phyloP scores from a whole-genome alignment of 1,284 basidiomycete species.

The Austroboletus niveus region DNA sequence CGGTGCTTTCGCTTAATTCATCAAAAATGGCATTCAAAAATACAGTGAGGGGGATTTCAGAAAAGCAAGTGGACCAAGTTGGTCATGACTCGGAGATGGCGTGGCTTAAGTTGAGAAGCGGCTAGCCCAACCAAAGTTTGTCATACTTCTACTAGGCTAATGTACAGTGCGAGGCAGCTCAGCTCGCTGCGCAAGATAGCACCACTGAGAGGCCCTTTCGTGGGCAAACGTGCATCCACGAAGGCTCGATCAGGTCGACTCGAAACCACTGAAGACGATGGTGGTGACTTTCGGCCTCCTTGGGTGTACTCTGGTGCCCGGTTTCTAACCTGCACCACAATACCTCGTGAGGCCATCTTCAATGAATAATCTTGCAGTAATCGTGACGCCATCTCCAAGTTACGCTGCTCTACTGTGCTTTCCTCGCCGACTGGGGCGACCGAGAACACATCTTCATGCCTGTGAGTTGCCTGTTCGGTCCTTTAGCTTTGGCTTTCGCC shows the following conservation, averaged over 20 bases:
- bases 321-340: conserved; percentile 45
- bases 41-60: no score
- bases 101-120: background rate
- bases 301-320: conserved; percentile 53
- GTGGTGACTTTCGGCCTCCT: conserved; percentile 49
- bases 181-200: background rate
- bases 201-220: background rate
- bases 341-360: conserved; percentile 43
- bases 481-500: background rate
- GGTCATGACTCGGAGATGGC: background rate
- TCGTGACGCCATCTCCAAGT: conserved; percentile 34
- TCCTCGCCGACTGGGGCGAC: conserved; percentile 66
- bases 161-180: conserved; percentile 11
- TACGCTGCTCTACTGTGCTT: conserved; percentile 53
- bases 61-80: no score
- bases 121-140: background rate
- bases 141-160: background rate
- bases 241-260: conserved; percentile 7
- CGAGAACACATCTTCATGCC: conserved; percentile 68
- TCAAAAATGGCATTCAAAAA: no score
- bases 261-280: conserved; percentile 14
- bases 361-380: background rate
- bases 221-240: conserved; percentile 19
- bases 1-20: no score
- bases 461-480: conserved; percentile 38